Conservation (phyloP, 2,329 filamentous ascomycete genomes). For the Penicillium hordei region DNA sequence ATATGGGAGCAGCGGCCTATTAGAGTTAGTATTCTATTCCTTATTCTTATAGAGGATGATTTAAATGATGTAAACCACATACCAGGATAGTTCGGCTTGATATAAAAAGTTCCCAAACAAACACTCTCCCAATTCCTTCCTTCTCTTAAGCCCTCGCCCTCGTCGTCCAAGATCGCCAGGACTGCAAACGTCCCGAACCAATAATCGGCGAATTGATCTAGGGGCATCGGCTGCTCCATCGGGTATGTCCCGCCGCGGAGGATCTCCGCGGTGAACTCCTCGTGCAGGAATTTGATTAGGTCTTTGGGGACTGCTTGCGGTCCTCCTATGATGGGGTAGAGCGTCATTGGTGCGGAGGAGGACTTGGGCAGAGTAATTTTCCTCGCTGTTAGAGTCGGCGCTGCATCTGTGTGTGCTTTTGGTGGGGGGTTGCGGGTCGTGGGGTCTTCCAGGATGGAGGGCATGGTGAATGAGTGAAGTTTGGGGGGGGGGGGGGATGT, state of each 20-base stretch:
- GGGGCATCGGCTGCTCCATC: slow-evolving; percentile 36
- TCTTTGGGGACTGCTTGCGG: slow-evolving; percentile 22
- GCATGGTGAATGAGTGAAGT: slow-evolving; percentile 24
- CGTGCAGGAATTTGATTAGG: slow-evolving; percentile 32
- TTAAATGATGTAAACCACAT: background rate
- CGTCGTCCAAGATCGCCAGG: slow-evolving; percentile 30
- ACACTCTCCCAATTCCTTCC: slow-evolving; percentile 36
- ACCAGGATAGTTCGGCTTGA: slow-evolving; percentile 46
- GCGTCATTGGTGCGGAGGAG: slow-evolving; percentile 21
- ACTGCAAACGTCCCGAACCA: slow-evolving; percentile 44
- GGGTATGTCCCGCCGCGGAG: slow-evolving; percentile 39
- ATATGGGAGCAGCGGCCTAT: slow-evolving; percentile 42
- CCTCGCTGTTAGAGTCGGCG: slow-evolving; percentile 25
- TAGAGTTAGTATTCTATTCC: background rate
- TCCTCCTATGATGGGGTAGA: slow-evolving; percentile 32
- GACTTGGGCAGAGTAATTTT: slow-evolving; percentile 29
- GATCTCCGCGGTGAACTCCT: slow-evolving; percentile 39
- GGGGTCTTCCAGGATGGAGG: slow-evolving; percentile 40
- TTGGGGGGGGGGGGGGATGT: background rate
- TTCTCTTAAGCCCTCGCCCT: slow-evolving; percentile 20
- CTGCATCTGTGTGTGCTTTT: slow-evolving; percentile 16
- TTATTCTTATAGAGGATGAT: background rate
- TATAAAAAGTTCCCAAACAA: slow-evolving; percentile 44
- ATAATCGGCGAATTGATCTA: slow-evolving; percentile 35
- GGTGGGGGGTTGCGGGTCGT: slow-evolving; percentile 30